Evolutionary conservation across 2,329 filamentous ascomycete genomes (phyloP).

Genomic region (Paecilomyces sp.): DNA sequence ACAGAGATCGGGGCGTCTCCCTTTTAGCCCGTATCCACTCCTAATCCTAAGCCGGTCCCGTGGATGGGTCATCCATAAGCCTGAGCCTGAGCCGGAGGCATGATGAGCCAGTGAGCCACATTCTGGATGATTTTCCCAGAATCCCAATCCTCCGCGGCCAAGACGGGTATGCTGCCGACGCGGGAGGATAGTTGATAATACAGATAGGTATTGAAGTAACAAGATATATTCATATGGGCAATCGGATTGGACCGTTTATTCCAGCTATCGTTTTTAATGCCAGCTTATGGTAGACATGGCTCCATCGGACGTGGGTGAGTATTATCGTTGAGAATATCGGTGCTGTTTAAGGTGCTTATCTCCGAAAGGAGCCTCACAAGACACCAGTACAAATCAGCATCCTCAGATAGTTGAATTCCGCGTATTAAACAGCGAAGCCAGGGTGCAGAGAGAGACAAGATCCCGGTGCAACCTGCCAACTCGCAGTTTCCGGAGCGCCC

Average conservation of each 20-base stretch:
- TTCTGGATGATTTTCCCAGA: not conserved
- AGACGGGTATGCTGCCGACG: not conserved
- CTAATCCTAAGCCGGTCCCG: not conserved
- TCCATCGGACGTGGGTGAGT: not conserved
- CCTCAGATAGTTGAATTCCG: too few relatives aligned
- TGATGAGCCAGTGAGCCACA: too few relatives aligned
- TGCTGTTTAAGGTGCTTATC: too few relatives aligned
- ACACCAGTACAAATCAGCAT: too few relatives aligned
- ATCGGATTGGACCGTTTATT: too few relatives aligned
- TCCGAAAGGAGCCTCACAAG: too few relatives aligned
- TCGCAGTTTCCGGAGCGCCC: constrained; percentile 6
- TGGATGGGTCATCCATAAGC: not conserved
- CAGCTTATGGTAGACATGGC: too few relatives aligned
- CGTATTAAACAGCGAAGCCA: not conserved
- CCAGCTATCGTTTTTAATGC: too few relatives aligned
- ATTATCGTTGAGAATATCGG: not conserved
- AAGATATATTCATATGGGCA: too few relatives aligned
- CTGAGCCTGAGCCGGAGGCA: too few relatives aligned
- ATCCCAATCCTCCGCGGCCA: not conserved
- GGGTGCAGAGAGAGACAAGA: not conserved
- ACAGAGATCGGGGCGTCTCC: not conserved
- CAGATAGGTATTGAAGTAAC: too few relatives aligned
- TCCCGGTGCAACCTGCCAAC: not conserved
- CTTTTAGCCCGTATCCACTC: not conserved
- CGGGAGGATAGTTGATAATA: not conserved